A percentile compares a stretch with the other conserved stretches of the same genome.
Evolutionary conservation across 2,329 filamentous ascomycete species (phyloP).

Genomic region (Monilinia fructicola): DNA sequence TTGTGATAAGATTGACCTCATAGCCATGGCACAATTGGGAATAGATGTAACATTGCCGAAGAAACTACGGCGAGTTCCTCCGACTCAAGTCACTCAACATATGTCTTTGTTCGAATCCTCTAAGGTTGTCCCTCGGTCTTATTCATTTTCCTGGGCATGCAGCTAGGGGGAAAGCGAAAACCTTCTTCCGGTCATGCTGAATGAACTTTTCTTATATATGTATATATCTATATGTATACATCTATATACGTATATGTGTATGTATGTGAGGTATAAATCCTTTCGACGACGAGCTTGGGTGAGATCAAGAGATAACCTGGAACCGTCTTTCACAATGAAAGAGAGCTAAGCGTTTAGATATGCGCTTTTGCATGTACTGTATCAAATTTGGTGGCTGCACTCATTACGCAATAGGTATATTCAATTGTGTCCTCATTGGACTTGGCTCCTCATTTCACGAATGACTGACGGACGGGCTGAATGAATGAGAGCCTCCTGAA

Average conservation of each 20-base stretch:
- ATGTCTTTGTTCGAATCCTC: slow-evolving; percentile 2
- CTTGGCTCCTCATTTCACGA: neutral
- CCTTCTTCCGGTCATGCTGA: slow-evolving; percentile 12
- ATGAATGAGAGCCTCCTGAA: neutral
- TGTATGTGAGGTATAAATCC: neutral
- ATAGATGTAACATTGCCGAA: slow-evolving; percentile 7
- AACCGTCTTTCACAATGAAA: neutral
- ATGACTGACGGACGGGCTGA: too few species aligned
- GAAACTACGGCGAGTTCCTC: slow-evolving; percentile 22
- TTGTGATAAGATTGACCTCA: slow-evolving; percentile 18
- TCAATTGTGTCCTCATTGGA: neutral
- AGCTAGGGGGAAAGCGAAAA: slow-evolving; percentile 15
- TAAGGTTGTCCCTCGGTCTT: neutral
- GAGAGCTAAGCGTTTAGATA: neutral
- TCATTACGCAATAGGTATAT: neutral
- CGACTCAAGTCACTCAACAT: slow-evolving; percentile 9
- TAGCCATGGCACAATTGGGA: slow-evolving; percentile 12
- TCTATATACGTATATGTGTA: too few species aligned
- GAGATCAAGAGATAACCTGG: neutral
- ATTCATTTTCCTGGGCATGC: slow-evolving; percentile 5
- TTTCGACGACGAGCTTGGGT: neutral
- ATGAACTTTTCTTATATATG: neutral
- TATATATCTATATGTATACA: too few species aligned
- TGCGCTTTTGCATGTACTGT: neutral
- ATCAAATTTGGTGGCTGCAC: neutral